These are phyloP conservation scores for Colletotrichum tabaci DNA, from an alignment of 2,329 filamentous ascomycete species.

Conservation along the genomic window DNA sequence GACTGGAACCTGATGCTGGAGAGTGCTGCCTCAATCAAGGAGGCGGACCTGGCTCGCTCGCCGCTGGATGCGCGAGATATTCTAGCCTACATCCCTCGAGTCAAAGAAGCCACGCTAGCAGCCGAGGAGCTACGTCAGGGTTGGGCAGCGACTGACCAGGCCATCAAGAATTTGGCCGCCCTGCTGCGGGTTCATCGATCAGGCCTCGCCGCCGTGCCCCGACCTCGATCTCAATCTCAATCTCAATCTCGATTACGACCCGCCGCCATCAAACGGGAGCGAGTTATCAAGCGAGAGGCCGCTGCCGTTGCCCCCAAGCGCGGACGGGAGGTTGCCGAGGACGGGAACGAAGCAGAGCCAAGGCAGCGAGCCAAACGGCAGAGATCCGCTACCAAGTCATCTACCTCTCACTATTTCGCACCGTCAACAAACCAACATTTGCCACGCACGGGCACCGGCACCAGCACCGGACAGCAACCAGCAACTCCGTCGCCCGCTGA, in stretches of 20 bases:
- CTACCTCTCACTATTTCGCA: slow-evolving; percentile 39
- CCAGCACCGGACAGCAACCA: slow-evolving; percentile 7
- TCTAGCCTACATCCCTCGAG: slow-evolving; percentile 50
- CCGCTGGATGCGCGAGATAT: slow-evolving; percentile 53
- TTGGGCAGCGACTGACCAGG: slow-evolving; percentile 55
- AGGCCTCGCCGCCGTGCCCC: slow-evolving; percentile 12
- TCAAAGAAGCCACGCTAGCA: slow-evolving; percentile 41
- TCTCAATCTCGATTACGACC: not conserved
- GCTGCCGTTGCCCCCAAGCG: slow-evolving; percentile 12
- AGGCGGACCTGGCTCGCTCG: slow-evolving; percentile 33
- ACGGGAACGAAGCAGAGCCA: slow-evolving; percentile 21
- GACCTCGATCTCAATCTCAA: not conserved
- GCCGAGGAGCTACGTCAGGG: slow-evolving; percentile 39
- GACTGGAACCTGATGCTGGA: slow-evolving; percentile 54
- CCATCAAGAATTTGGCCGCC: slow-evolving; percentile 34
- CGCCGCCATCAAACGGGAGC: slow-evolving; percentile 13
- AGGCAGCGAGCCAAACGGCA: slow-evolving; percentile 35
- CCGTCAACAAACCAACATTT: slow-evolving; percentile 8
- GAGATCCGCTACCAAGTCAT: slow-evolving; percentile 21
- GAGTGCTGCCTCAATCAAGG: slow-evolving; percentile 51
- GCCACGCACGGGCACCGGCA: not conserved
- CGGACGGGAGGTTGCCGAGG: slow-evolving; percentile 21
- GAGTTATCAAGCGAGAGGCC: slow-evolving; percentile 22
- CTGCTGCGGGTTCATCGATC: slow-evolving; percentile 34
- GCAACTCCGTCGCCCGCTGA: slow-evolving; percentile 7